Percentiles rank a stretch among this genome's conserved stretches.
These are phyloP conservation scores for Saussurea involucrata DNA, from an alignment of 129 eudicot species.

Conservation along the genomic window DNA sequence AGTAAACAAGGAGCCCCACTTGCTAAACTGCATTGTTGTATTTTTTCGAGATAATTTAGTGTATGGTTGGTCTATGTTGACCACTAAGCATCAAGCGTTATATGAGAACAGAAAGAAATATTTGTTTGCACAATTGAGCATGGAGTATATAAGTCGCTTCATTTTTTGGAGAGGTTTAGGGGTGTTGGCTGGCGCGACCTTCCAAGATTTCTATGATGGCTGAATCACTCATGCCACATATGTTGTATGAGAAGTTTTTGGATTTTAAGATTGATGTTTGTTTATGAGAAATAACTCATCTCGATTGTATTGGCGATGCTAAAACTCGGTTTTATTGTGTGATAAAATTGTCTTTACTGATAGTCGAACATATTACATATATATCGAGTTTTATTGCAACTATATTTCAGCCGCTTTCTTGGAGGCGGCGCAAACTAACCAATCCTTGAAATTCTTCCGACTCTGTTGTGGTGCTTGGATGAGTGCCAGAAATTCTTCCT, in stretches of 20 bases:
- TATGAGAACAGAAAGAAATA: too few species aligned
- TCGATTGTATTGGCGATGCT: neutral
- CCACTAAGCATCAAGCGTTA: neutral
- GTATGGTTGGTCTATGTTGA: neutral
- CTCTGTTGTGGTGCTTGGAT: neutral
- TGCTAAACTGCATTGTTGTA: neutral
- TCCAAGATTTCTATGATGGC: neutral
- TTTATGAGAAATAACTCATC: neutral
- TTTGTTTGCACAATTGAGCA: neutral
- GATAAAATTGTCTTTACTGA: neutral
- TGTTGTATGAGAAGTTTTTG: neutral
- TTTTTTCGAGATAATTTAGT: neutral
- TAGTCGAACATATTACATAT: neutral
- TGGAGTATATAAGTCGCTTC: neutral
- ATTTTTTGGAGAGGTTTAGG: neutral
- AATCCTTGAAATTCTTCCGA: neutral
- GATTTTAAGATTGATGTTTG: neutral
- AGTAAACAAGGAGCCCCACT: neutral
- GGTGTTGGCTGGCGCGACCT: neutral
- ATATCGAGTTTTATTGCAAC: neutral
- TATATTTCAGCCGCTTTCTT: neutral
- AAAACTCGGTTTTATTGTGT: too few species aligned
- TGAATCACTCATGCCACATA: neutral
- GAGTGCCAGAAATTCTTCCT: conserved; percentile 12
- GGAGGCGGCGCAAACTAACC: neutral